phyloP scores from a whole-genome alignment of 129 eudicot species.

The Saussurea involucrata region DNA sequence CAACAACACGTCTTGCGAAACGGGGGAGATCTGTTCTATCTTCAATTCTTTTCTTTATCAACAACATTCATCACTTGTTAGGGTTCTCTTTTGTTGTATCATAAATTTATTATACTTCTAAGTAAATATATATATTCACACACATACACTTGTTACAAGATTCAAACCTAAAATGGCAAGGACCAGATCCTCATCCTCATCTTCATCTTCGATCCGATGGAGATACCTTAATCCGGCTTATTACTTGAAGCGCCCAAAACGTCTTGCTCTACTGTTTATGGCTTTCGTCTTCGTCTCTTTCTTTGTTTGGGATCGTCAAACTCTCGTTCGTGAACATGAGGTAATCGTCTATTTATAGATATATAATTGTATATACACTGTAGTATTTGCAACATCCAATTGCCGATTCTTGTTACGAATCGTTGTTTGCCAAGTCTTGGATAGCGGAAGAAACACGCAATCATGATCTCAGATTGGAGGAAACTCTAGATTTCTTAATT shows the following conservation, averaged over 20 bases:
- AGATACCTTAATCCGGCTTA: slow-evolving; percentile 87
- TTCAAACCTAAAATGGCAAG: slow-evolving; percentile 54
- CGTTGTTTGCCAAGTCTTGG: not conserved
- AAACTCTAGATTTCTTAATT: not conserved
- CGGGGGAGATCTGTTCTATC: slow-evolving; percentile 23
- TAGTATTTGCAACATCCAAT: slow-evolving; percentile 1
- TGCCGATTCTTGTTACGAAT: not conserved
- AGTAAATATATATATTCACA: not conserved
- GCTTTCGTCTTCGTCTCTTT: slow-evolving; percentile 53
- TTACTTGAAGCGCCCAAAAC: slow-evolving; percentile 87
- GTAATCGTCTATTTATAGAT: slow-evolving; percentile 18
- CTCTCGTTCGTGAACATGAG: slow-evolving; percentile 82
- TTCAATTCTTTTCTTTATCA: not conserved
- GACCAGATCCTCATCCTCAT: slow-evolving; percentile 64
- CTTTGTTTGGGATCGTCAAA: slow-evolving; percentile 92
- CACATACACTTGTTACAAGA: not conserved
- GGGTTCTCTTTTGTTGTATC: slow-evolving; percentile 12
- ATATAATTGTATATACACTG: not conserved
- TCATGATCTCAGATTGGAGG: slow-evolving; percentile 5
- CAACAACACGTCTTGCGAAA: slow-evolving; percentile 7
- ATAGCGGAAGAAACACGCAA: not conserved
- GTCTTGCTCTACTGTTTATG: slow-evolving; percentile 75
- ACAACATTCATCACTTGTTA: not conserved
- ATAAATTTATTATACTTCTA: not conserved
- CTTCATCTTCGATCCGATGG: slow-evolving; percentile 48